Base-by-base conservation (phyloP, 495 filamentous ascomycete species). In the Hypomontagnella submonticulosa region DNA sequence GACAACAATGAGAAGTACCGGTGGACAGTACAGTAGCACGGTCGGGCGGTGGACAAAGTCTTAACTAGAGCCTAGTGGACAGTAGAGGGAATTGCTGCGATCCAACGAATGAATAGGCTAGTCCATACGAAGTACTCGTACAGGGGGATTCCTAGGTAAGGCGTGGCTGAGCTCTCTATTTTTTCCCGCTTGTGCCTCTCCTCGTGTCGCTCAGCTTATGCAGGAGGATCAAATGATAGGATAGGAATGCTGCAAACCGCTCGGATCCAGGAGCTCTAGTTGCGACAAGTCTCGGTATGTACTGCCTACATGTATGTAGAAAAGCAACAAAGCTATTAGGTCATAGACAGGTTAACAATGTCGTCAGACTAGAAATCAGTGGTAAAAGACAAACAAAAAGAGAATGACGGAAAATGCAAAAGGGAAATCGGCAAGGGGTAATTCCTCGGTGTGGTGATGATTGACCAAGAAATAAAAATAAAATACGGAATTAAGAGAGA, bases 381-480 rank as follows among this genome's bases (percentile, higher is more conserved):
- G 23, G 40, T 8, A 32, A 27, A 58, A 41, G 55, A 56, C 38
- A 3, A 38, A 38, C 16, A 50, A 73, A 79, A 77, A 72, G 77
- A 71, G 77, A 30, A 61, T 40, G 30, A 38, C 38, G 19, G 18
- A 18, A 42, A 55, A 15, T 32, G 20, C n/a, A 20, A 53, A 53
- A 40, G 49, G 38, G 38, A 40, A n/a, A 13, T 62, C 63, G 60
- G 55, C 55, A 65, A 59, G 56, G 62, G 62, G 23, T 27, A 27
- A 47, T 53, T 48, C 42, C 11, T 41, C 13, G 16, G 40, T 44
- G 32, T 52, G 49, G 67, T 58, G 53, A 69, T 62, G 53, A 50
- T 65, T 34, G 56, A 54, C 41, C 59, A 64, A 60, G 63, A 66
- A 54, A 67, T 54, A 68, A 59, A 61, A 70, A 56, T 27, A 27